Conservation (phyloP, 305 asterid genomes). For the Fraxinus latifolia region DNA sequence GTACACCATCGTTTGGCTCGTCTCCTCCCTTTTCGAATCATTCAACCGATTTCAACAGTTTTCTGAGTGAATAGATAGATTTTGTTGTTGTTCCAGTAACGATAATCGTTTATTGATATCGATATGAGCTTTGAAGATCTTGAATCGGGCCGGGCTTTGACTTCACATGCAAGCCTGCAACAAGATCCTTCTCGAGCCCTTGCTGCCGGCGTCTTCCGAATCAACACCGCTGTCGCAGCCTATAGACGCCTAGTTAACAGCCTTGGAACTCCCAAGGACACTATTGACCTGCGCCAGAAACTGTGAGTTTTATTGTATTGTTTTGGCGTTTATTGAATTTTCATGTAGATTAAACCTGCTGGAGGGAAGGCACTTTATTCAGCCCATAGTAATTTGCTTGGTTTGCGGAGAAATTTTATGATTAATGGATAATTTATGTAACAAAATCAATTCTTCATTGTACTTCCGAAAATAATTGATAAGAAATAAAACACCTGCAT, state of each 20-base stretch:
- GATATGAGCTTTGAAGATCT: slow-evolving; percentile 36
- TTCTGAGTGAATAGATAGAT: background rate
- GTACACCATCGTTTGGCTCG: background rate
- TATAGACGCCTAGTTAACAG: slow-evolving; percentile 30
- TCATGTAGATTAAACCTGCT: background rate
- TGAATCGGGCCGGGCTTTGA: slow-evolving; percentile 26
- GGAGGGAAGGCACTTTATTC: background rate
- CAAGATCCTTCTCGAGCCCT: slow-evolving; percentile 30
- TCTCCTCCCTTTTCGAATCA: background rate
- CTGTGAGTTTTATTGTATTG: slow-evolving; percentile 23
- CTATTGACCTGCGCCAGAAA: slow-evolving; percentile 31
- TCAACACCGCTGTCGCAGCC: slow-evolving; percentile 31
- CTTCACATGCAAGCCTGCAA: slow-evolving; percentile 11
- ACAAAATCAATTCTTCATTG: background rate
- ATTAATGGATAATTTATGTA: background rate
- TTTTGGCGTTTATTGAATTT: background rate
- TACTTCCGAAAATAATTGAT: background rate
- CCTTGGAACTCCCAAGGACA: slow-evolving; percentile 32
- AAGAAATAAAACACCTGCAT: background rate
- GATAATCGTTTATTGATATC: background rate
- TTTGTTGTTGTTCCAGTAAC: background rate
- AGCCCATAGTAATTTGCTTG: background rate
- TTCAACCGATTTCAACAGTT: background rate
- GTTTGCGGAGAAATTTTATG: background rate
- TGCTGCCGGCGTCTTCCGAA: slow-evolving; percentile 31